Evolutionary conservation across 2,329 filamentous ascomycete species (phyloP).

Genomic region (Sclerotinia sclerotiorum): DNA sequence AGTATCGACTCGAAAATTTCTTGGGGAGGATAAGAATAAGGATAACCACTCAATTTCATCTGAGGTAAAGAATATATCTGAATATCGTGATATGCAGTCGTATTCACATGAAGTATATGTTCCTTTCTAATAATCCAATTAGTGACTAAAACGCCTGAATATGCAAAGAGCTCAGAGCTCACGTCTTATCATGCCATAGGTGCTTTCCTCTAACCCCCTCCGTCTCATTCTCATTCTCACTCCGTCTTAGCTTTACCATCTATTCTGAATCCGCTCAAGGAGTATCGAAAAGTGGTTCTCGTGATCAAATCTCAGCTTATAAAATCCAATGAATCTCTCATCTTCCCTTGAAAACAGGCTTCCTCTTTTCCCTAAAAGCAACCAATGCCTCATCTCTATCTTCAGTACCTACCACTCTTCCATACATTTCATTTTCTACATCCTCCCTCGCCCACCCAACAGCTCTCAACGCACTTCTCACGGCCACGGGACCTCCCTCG

Average conservation of each 20-base stretch:
- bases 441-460: constrained; percentile 71
- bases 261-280: background rate
- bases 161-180: background rate
- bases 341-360: constrained; percentile 62
- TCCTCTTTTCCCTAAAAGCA: constrained; percentile 79
- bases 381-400: constrained; percentile 84
- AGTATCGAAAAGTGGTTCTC: background rate
- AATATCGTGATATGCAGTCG: background rate
- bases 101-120: no score
- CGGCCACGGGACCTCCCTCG: constrained; percentile 81
- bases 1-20: no score
- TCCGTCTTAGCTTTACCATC: background rate
- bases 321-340: constrained; percentile 19
- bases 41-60: no score
- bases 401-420: constrained; percentile 76
- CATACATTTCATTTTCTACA: constrained; percentile 85
- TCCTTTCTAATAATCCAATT: background rate
- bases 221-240: background rate
- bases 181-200: background rate
- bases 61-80: background rate
- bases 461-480: constrained; percentile 76
- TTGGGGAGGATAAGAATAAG: background rate
- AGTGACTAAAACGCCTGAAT: background rate
- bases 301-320: background rate
- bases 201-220: background rate